phyloP scores from a whole-genome alignment of 345 rosid genomes.

The Noccaea bulbosa region DNA sequence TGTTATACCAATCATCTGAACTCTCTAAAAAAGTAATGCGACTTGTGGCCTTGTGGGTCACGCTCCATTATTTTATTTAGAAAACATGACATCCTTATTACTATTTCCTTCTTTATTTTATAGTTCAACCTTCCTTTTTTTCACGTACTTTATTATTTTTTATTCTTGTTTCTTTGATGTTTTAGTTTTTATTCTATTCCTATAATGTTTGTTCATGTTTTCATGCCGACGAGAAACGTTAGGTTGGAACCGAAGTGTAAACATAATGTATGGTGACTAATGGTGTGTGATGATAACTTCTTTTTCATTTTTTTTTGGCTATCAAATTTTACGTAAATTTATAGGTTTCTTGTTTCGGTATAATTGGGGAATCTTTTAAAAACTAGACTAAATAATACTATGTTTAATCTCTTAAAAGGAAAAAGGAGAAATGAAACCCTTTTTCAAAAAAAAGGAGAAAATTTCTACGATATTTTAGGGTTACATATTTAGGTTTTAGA shows the following conservation, averaged over 20 bases:
- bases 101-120: background rate
- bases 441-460: too few relatives aligned
- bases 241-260: background rate
- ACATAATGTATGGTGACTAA: background rate
- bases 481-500: too few relatives aligned
- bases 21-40: slow-evolving; percentile 23
- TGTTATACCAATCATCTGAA: slow-evolving; percentile 34
- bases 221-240: slow-evolving; percentile 22
- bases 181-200: slow-evolving; percentile 16
- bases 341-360: too few relatives aligned
- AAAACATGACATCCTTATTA: slow-evolving; percentile 23
- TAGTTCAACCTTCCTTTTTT: background rate
- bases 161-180: background rate
- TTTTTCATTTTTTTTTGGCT: background rate
- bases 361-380: too few relatives aligned
- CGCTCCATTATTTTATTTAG: slow-evolving; percentile 1
- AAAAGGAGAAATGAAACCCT: too few relatives aligned
- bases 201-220: slow-evolving; percentile 10
- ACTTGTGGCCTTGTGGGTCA: slow-evolving; percentile 34
- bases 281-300: background rate
- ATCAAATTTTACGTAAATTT: background rate
- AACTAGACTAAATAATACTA: too few relatives aligned
- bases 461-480: too few relatives aligned
- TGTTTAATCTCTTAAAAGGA: too few relatives aligned
- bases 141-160: background rate